phyloP scores from a whole-genome alignment of 306 rosid genomes.

The Trifolium pratense region DNA sequence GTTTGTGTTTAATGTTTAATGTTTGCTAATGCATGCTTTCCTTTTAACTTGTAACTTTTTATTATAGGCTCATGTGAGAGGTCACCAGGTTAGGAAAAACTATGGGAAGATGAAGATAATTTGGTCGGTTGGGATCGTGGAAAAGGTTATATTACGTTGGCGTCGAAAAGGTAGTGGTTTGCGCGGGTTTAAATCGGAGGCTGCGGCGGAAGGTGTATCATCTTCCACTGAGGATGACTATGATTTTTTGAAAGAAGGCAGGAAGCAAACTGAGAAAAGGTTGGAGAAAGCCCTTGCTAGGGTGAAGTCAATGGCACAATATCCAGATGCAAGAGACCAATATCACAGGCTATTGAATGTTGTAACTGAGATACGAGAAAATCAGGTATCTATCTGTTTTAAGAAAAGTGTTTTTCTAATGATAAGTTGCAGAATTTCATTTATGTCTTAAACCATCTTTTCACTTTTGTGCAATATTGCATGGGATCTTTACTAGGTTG shows the following conservation, averaged over 20 bases:
- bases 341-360: conserved; percentile 76
- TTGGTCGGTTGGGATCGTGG: conserved; percentile 90
- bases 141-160: conserved; percentile 87
- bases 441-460: not conserved
- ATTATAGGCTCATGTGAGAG: conserved; percentile 86
- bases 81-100: conserved; percentile 87
- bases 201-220: conserved; percentile 51
- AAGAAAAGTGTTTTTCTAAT: not conserved
- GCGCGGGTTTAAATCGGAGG: conserved; percentile 80
- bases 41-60: conserved; percentile 26
- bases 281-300: conserved; percentile 84
- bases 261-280: conserved; percentile 84
- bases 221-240: conserved; percentile 61
- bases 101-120: conserved; percentile 63
- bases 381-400: conserved; percentile 59
- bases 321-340: conserved; percentile 93
- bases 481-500: not conserved
- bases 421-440: not conserved
- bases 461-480: not conserved
- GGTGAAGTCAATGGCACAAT: conserved; percentile 89
- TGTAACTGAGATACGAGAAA: conserved; percentile 65
- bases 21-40: not conserved
- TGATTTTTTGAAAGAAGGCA: conserved; percentile 76
- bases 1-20: not conserved
- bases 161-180: conserved; percentile 86